Conservation (phyloP, 2,329 filamentous ascomycete species). For the Pestalotiopsis fici region DNA sequence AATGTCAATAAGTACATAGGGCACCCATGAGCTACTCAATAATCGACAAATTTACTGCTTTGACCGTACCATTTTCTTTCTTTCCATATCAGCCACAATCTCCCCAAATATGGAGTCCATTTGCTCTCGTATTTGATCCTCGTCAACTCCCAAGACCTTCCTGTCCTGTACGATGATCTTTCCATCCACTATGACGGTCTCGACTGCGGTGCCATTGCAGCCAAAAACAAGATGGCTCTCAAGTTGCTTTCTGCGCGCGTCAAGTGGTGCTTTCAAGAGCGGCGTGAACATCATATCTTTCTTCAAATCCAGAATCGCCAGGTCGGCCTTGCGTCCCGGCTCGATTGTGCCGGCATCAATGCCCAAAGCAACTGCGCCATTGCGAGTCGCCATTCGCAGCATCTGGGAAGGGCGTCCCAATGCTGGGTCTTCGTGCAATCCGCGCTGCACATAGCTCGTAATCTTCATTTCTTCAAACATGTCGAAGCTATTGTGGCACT, state of each 20-base stretch:
- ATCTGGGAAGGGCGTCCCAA: conserved; percentile 19
- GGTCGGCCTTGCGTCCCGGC: conserved; percentile 22
- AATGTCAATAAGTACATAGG: too few species aligned
- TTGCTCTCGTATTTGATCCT: conserved; percentile 18
- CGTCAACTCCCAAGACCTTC: conserved; percentile 23
- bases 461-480: conserved; percentile 28
- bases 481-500: conserved; percentile 25
- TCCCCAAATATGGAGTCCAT: conserved; percentile 19
- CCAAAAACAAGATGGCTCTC: conserved; percentile 25
- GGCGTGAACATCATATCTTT: conserved; percentile 26
- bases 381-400: conserved; percentile 22
- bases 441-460: conserved; percentile 21
- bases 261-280: conserved; percentile 15
- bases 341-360: conserved; percentile 21
- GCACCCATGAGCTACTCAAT: too few species aligned
- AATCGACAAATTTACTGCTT: too few species aligned
- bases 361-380: conserved; percentile 21
- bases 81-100: conserved; percentile 15
- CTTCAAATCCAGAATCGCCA: conserved; percentile 24
- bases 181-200: conserved; percentile 23
- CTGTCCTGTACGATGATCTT: conserved; percentile 18
- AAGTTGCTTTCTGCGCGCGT: conserved; percentile 14
- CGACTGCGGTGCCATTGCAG: conserved; percentile 23
- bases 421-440: conserved; percentile 15
- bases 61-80: conserved; percentile 1